Evolutionary conservation across 1,139 yeast species (phyloP).

Genomic region (Geotrichum restrictum): DNA sequence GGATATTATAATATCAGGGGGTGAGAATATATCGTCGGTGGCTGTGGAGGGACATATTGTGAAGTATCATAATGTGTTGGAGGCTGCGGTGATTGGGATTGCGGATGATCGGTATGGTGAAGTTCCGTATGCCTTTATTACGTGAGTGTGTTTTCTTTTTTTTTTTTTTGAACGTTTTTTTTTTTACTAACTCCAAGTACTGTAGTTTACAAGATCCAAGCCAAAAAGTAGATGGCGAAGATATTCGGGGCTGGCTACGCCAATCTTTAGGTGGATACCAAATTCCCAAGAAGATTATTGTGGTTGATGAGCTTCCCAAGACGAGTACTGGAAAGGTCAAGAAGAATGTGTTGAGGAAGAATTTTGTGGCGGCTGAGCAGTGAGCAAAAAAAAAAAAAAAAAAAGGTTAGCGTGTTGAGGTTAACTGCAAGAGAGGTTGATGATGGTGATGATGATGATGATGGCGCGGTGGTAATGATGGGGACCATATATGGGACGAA

Average conservation of each 20-base stretch:
- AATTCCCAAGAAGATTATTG: slow-evolving; percentile 33
- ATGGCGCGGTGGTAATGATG: too few species aligned
- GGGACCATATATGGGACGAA: too few species aligned
- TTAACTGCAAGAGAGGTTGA: too few species aligned
- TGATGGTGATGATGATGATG: too few species aligned
- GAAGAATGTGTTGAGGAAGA: slow-evolving; percentile 32
- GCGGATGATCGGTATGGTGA: slow-evolving; percentile 40
- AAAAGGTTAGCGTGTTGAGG: not conserved
- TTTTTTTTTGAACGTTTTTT: not conserved
- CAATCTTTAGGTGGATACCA: slow-evolving; percentile 38
- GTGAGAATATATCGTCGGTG: slow-evolving; percentile 78
- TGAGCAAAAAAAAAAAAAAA: not conserved
- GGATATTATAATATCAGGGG: slow-evolving; percentile 77
- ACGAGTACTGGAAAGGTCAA: slow-evolving; percentile 40
- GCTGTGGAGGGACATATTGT: slow-evolving; percentile 63
- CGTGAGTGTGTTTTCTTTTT: slow-evolving; percentile 18
- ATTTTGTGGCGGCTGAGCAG: not conserved
- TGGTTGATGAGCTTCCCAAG: slow-evolving; percentile 37
- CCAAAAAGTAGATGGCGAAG: slow-evolving; percentile 24
- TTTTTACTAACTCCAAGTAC: not conserved
- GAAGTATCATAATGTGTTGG: slow-evolving; percentile 41
- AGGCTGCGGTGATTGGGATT: slow-evolving; percentile 40
- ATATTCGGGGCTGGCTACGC: slow-evolving; percentile 31
- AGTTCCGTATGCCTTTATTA: slow-evolving; percentile 38
- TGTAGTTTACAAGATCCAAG: slow-evolving; percentile 24